Evolutionary conservation across 1,284 basidiomycete genomes (phyloP), one percentile per base, ranked within the genome.

Genomic region (Apiotrichum akiyoshidainum): DNA sequence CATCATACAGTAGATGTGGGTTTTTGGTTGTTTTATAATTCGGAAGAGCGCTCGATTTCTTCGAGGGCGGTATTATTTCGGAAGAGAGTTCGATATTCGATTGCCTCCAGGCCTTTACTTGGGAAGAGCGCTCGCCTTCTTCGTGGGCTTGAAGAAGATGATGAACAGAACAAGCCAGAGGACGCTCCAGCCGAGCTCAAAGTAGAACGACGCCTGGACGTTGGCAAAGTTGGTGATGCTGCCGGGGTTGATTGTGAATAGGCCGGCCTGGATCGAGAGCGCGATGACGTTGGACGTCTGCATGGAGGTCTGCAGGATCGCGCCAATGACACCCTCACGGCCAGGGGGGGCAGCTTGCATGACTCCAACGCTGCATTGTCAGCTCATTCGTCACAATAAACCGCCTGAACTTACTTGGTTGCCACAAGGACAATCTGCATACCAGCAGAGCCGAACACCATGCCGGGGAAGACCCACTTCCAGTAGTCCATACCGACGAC

Each of bases 391-490:
- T n/a, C n/a, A n/a, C n/a, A n/a, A n/a, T n/a, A n/a, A n/a, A n/a
- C n/a, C n/a, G n/a, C n/a, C n/a, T n/a, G n/a, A n/a, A n/a, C n/a
- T n/a, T n/a, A n/a, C n/a, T 66, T 65, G 22, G 61, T 63, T 12
- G 52, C 57, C 19, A 69, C 39, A 46, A 67, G 64, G 22, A 42
- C 52, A 14, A 65, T 55, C 59, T 65, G 64, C 47, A 55, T 58
- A 34, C 59, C 59, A 5, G 50, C 59, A 2, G 58, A 59, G n/a
- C 68, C 65, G 19, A 67, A 33, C 35, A 67, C 46, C 50, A 65
- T 59, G 42, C 58, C 62, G 17, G 68, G 68, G 54, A 68, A 65
- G 11, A 52, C 52, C 44, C 53, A 65, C 21, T 53, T 49, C 68
- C 68, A 69, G 54, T 68, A 69, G 33, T 60, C 55, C 34, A 33